These are phyloP conservation scores for Beta macrorhiza DNA, from an alignment of 179 eudicot genomes.

Conservation along the genomic window DNA sequence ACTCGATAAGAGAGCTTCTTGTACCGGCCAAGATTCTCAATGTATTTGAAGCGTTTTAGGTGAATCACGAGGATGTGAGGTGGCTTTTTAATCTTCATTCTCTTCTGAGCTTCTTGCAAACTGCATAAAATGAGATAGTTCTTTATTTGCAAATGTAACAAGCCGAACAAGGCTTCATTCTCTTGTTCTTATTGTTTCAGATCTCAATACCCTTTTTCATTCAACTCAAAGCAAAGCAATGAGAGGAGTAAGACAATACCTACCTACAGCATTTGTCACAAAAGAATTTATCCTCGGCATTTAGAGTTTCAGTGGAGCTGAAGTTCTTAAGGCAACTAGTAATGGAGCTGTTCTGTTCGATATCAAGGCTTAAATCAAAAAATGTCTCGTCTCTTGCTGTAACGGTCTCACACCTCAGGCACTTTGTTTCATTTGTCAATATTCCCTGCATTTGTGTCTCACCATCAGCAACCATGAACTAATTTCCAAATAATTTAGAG, in stretches of 20 bases:
- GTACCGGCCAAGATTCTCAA: slow-evolving; percentile 74
- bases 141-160: slow-evolving; percentile 23
- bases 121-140: slow-evolving; percentile 59
- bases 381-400: slow-evolving; percentile 96
- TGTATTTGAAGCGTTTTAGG: slow-evolving; percentile 82
- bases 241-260: slow-evolving; percentile 13
- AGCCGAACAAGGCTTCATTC: background rate
- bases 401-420: slow-evolving; percentile 86
- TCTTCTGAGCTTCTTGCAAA: slow-evolving; percentile 94
- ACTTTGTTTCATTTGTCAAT: slow-evolving; percentile 83
- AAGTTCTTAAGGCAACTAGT: slow-evolving; percentile 89
- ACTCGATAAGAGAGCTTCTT: slow-evolving; percentile 85
- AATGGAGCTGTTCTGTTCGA: slow-evolving; percentile 87
- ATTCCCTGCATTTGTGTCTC: slow-evolving; percentile 47
- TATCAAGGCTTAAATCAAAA: slow-evolving; percentile 83
- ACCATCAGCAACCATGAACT: slow-evolving; percentile 33
- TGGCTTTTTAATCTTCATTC: slow-evolving; percentile 92
- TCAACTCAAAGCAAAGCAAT: background rate
- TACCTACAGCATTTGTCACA: slow-evolving; percentile 94
- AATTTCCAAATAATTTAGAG: slow-evolving; percentile 9
- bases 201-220: background rate
- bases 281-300: slow-evolving; percentile 90
- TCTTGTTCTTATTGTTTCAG: background rate
- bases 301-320: slow-evolving; percentile 84
- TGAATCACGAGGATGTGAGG: slow-evolving; percentile 87